A percentile compares a stretch with the other conserved stretches of the same genome.
phyloP scores from a whole-genome alignment of 129 eudicot genomes.

The Saussurea involucrata region DNA sequence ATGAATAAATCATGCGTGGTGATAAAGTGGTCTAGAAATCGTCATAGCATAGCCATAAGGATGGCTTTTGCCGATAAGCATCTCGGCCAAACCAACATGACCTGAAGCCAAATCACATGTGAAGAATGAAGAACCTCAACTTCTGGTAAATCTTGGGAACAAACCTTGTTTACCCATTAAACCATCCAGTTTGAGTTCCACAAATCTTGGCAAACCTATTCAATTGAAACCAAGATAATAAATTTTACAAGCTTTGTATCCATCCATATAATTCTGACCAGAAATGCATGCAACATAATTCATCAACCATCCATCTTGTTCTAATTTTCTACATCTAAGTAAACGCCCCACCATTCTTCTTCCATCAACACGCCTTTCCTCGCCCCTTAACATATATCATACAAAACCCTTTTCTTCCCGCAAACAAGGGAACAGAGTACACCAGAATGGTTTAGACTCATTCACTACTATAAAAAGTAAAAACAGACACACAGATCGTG shows the following conservation, averaged over 20 bases:
- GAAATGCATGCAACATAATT: slow-evolving; percentile 16
- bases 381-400: slow-evolving; percentile 16
- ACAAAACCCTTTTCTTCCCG: slow-evolving; percentile 24
- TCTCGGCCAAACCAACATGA: too few relatives aligned
- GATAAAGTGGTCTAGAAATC: too few relatives aligned
- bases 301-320: slow-evolving; percentile 7
- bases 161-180: neutral
- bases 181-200: neutral
- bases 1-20: too few relatives aligned
- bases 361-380: slow-evolving; percentile 22
- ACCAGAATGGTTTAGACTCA: neutral
- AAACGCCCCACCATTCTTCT: slow-evolving; percentile 7
- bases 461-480: neutral
- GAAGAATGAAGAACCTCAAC: neutral
- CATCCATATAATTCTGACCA: slow-evolving; percentile 9
- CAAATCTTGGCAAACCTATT: neutral
- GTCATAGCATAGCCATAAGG: too few relatives aligned
- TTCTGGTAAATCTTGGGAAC: neutral
- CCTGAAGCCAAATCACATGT: too few relatives aligned
- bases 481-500: neutral
- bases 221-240: neutral
- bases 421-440: neutral
- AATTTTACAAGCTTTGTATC: slow-evolving; percentile 29
- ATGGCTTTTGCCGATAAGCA: too few relatives aligned
- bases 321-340: slow-evolving; percentile 31